Base-by-base conservation (phyloP, 768 basidiomycete species). In the Lentinula sp. region DNA sequence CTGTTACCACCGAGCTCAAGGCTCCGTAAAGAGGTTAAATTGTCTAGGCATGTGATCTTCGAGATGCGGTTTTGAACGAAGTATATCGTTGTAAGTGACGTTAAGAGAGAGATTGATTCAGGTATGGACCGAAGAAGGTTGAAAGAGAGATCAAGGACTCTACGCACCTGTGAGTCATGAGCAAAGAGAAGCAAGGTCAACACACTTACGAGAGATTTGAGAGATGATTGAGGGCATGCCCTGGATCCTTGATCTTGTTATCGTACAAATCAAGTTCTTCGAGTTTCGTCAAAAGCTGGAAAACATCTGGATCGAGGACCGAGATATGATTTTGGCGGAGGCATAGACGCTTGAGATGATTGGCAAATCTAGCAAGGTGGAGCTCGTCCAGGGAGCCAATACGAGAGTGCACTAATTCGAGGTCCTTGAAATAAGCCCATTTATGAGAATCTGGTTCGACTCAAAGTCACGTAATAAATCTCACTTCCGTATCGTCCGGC, bases 11-110 rank as follows among this genome's bases (percentile, higher is more conserved):
- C 97, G 7, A 98, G 79, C 71, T 99, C 97, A 18, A 99, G 77
- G 67, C 91, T 95, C 59, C 84, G 81, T 62, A 98, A 72, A 0
- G 83, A 84, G 15, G 63, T 66, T 21, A 77, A 78, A 40, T 79
- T 74, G 28, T 82, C 78, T 1, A 98, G 78, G 9, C 86, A 83
- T 5, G 80, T 79, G 60, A 99, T 93, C 64, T 82, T 83, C 15
- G 84, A 84, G 68, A 98, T 96, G 73, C 89, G 90, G 75, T 99
- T 98, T 74, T 99, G 97, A 4, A 99, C 93, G 67, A 99, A 93
- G 74, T 95, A 99, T 31, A 95, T 78, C 0, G 89, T 92, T 40
- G 80, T 75, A 35, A 99, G 78, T 4, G 83, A 80, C 3, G 73
- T 75, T 2, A 96, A 79, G 58, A 77, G 70, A 9, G 78, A 71